These are phyloP conservation scores for Saturnispora ahearnii DNA, from an alignment of 805 yeast genomes.

Conservation along the genomic window DNA sequence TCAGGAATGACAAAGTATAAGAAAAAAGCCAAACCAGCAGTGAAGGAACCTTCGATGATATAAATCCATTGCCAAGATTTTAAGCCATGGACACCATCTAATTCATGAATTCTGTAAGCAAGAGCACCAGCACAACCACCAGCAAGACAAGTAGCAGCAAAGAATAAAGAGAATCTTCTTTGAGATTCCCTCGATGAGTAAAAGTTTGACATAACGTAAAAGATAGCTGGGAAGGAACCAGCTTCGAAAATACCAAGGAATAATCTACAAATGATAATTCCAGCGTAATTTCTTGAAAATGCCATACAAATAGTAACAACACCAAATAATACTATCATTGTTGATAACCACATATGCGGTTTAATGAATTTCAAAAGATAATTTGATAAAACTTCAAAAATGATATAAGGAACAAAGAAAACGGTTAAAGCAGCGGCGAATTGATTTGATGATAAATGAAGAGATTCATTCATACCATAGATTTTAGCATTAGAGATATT, in stretches of 20 bases:
- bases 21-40: constrained; percentile 27
- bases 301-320: constrained; percentile 59
- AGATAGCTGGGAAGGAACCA: constrained; percentile 68
- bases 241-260: constrained; percentile 62
- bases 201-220: constrained; percentile 59
- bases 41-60: constrained; percentile 31
- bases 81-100: constrained; percentile 38
- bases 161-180: constrained; percentile 59
- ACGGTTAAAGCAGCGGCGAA: constrained; percentile 58
- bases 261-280: constrained; percentile 52
- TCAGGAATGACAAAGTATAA: constrained; percentile 48
- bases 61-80: constrained; percentile 42
- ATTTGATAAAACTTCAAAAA: constrained; percentile 58
- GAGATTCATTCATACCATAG: constrained; percentile 53
- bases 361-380: constrained; percentile 46
- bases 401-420: constrained; percentile 62
- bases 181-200: constrained; percentile 59
- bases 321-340: constrained; percentile 56
- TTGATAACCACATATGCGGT: constrained; percentile 58
- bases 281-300: constrained; percentile 48
- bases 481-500: constrained; percentile 75
- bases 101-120: constrained; percentile 53
- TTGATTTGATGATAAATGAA: constrained; percentile 47
- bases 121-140: constrained; percentile 75
- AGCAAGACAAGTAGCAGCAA: constrained; percentile 62